Conservation (phyloP, 1,284 basidiomycete species). For the Naganishia sp. region DNA sequence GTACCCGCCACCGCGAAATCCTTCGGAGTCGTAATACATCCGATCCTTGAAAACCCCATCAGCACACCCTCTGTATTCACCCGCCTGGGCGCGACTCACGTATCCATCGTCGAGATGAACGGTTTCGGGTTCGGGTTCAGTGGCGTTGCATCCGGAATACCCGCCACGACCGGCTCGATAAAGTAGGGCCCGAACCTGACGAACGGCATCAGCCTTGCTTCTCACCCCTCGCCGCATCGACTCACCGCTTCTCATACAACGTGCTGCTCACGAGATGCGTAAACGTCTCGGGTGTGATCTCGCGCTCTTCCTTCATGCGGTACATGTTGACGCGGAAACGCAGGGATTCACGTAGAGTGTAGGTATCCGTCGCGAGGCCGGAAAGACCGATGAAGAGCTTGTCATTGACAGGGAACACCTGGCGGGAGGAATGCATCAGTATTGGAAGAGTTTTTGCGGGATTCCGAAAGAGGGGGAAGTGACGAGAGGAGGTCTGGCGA, state of each 20-base stretch:
- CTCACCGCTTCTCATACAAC: constrained; percentile 85
- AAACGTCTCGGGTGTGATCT: constrained; percentile 95
- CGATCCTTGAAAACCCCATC: constrained; percentile 60
- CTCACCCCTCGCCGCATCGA: not conserved
- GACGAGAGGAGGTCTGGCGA: not conserved
- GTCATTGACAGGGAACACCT: constrained; percentile 95
- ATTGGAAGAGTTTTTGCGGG: not conserved
- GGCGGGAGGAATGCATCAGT: constrained; percentile 18
- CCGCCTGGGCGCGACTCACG: constrained; percentile 52
- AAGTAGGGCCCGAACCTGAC: constrained; percentile 88
- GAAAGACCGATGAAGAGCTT: constrained; percentile 89
- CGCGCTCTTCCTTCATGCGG: constrained; percentile 97
- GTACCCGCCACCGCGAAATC: constrained; percentile 98
- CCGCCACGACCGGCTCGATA: constrained; percentile 95
- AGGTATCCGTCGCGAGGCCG: constrained; percentile 90
- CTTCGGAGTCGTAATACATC: constrained; percentile 64
- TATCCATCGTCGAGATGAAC: constrained; percentile 93
- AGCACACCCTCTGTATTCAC: too few species aligned
- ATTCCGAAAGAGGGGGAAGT: not conserved
- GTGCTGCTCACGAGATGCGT: constrained; percentile 94
- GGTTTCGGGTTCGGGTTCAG: constrained; percentile 76
- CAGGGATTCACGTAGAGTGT: constrained; percentile 86
- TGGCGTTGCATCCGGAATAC: constrained; percentile 63
- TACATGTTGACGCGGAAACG: constrained; percentile 98
- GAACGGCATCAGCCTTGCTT: not conserved